A percentile compares a stretch with the other conserved stretches of the same genome.
Conservation (phyloP, 176 grass and related monocot genomes). For the Pharus latifolius region DNA sequence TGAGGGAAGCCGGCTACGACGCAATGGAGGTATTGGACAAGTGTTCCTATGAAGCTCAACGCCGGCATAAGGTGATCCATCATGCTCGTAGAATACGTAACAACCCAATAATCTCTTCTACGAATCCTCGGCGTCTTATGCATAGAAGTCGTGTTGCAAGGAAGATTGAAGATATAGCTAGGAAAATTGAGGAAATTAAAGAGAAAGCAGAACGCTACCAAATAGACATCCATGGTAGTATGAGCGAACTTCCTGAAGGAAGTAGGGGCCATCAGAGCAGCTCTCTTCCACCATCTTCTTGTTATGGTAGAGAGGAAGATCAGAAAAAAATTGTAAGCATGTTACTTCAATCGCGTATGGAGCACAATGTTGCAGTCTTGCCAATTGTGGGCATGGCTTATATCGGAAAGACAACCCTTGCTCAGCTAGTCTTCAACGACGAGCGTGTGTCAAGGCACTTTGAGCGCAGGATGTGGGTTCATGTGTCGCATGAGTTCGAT, state of each 20-base stretch:
- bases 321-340: not conserved
- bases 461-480: conserved; percentile 28
- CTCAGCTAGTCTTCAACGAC: conserved; percentile 16
- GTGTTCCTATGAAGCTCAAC: not conserved
- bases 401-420: conserved; percentile 32
- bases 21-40: conserved; percentile 30
- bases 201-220: not conserved
- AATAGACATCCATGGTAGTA: not conserved
- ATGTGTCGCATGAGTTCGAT: conserved; percentile 20
- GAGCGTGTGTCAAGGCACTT: not conserved
- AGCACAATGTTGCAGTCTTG: not conserved
- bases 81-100: not conserved
- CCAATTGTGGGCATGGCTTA: conserved; percentile 25
- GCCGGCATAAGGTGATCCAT: not conserved
- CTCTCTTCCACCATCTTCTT: not conserved
- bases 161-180: not conserved
- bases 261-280: not conserved
- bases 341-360: not conserved
- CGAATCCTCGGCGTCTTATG: not conserved
- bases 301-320: conserved; percentile 9
- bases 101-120: not conserved
- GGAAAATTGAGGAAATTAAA: not conserved
- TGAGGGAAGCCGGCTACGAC: conserved; percentile 19
- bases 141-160: not conserved
- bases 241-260: not conserved